Base-by-base conservation (phyloP, 352 stramenopile species). In the Phytophthora sansomeana region DNA sequence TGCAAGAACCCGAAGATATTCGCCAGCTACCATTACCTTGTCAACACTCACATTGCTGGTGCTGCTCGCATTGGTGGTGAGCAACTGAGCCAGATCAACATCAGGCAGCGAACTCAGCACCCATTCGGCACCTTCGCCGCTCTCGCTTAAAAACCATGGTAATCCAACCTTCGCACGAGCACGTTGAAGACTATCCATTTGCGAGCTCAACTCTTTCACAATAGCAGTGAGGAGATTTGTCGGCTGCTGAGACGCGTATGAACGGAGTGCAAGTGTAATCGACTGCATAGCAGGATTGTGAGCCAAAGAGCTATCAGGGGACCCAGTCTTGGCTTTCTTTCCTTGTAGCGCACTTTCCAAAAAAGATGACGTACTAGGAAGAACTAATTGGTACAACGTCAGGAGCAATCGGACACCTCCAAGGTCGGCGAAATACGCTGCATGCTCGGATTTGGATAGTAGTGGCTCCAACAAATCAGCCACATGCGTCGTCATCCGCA, bases 391-490 rank as follows among this genome's bases (percentile, higher is more conserved):
- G 74, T 97, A 97, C 24, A 99, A 63, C 41, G 91, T 75, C 28
- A 99, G 69, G 21, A 99, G 72, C 42, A 86, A 70, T 48, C 93
- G 76, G 36, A 98, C 82, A 4, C 97, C 97, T 35, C 94, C 95
- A 19, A 87, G 78, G 35, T 96, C 80, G 0, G 96, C 81, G 85
- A 99, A 99, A 32, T 86, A 81, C 10, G 81, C 82, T 0, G 95
- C 89, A 47, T 99, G 86, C 63, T 99, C 97, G 6, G 96, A 90
- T 46, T 97, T 98, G 53, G 97, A 93, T 24, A 99, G 54, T 50
- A 98, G 88, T 33, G 98, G 91, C 67, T 99, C 96, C 9, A 99
- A 70, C 11, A 99, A 53, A 78, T 99, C 96, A 17, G 85, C 78
- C 14, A 99, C 78, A 53, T 99, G 75, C 8, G 74, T 85, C 24